Base-by-base conservation (phyloP, 208 protist species). In the Leishmania major region DNA sequence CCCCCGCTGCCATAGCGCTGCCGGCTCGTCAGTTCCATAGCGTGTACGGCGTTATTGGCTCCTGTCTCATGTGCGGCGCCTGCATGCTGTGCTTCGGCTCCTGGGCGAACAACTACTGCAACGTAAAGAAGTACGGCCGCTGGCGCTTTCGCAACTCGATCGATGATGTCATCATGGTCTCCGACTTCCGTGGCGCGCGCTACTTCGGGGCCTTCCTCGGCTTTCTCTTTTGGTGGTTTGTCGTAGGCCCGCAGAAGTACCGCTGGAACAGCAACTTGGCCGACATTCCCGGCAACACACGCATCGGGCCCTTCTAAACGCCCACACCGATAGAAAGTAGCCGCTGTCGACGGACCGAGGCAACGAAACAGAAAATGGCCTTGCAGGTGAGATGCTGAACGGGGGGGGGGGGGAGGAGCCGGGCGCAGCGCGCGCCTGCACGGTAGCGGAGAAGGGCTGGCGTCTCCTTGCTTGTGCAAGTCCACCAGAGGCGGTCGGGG, bases 61-160 rank as follows among this genome's bases (percentile, higher is more conserved):
- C 92, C 43, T 82, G 84, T 73, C 75, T 92, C 64, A 95, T 90
- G 86, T 95, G 92, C 72, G 73, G 78, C n/a, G 88, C 85, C 45
- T 95, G 90, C 87, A 90, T 97, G 82, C 75, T 93, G 31, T 95
- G 88, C 87, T 96, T 96, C 85, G 90, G 85, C 71, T 94, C 88
- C 66, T 96, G 92, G 93, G 94, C 89, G 1, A 97, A 97, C 85
- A 96, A 96, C 87, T 89, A 91, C 77, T 93, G 89, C 83, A 97
- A 97, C 85, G 93, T 97, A 55, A 87, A 84, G 71, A 96, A 94
- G 79, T 96, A 96, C 78, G 94, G 94, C 51, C 90, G 89, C 35
- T 97, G 91, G 91, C 89, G 94, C 67, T 97, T 95, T 82, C 91
- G 92, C 74, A 97, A 97, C 83, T 89, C 83, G n/a, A 92, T 95